Evolutionary conservation across 164 flowering plant genomes (phyloP).

Genomic region (Malania oleifera): DNA sequence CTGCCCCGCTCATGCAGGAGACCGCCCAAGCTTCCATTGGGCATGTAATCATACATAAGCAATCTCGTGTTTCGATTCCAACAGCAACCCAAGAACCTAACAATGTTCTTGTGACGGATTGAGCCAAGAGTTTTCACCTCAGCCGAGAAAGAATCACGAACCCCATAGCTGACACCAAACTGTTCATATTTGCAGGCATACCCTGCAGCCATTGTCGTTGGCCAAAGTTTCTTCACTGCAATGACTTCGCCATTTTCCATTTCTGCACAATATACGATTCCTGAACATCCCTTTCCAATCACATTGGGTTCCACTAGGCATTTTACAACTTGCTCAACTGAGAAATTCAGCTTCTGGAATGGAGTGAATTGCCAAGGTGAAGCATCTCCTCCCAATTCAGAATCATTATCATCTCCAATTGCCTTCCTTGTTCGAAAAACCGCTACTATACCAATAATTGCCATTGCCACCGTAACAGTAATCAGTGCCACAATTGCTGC

Average conservation of each 20-base stretch:
- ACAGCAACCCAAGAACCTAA: conserved; percentile 73
- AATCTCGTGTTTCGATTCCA: conserved; percentile 59
- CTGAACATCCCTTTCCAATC: conserved; percentile 81
- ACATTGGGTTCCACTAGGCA: conserved; percentile 64
- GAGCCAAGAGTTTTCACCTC: conserved; percentile 74
- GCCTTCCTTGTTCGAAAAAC: conserved; percentile 44
- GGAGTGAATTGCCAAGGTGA: conserved; percentile 81
- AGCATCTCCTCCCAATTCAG: conserved; percentile 55
- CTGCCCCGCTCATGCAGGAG: conserved; percentile 58
- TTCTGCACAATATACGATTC: conserved; percentile 72
- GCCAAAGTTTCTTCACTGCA: conserved; percentile 89
- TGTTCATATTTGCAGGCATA: conserved; percentile 16
- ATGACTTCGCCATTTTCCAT: conserved; percentile 61
- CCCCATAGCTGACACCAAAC: conserved; percentile 14
- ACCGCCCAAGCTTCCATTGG: conserved; percentile 78
- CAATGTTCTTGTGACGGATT: conserved; percentile 82
- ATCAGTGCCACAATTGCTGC: conserved; percentile 56
- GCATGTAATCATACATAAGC: conserved; percentile 85
- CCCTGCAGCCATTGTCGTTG: conserved; percentile 30
- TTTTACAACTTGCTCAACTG: conserved; percentile 49
- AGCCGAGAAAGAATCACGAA: conserved; percentile 73
- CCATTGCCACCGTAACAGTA: conserved; percentile 43
- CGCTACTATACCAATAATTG: conserved; percentile 48
- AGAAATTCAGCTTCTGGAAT: conserved; percentile 70
- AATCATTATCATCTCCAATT: conserved; percentile 40